Percentiles rank a stretch among this genome's conserved stretches.
phyloP scores from a whole-genome alignment of 352 stramenopile species.

The Phytophthora multivora region DNA sequence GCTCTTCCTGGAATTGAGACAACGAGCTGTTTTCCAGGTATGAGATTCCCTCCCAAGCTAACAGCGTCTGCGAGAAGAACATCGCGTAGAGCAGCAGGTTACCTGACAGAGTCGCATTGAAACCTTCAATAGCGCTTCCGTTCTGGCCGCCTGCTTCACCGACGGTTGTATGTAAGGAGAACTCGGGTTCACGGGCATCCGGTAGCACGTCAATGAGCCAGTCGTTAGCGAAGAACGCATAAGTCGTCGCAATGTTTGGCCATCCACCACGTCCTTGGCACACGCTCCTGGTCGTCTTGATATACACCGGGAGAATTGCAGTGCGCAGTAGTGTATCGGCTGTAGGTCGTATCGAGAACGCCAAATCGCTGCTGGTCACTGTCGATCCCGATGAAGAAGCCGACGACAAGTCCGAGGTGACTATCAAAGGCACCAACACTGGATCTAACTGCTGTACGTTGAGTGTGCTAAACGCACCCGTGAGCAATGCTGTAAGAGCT shows the following conservation, averaged over 20 bases:
- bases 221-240: constrained; percentile 39
- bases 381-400: neutral
- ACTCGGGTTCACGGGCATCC: constrained; percentile 10
- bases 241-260: constrained; percentile 35
- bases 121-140: neutral
- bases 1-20: constrained; percentile 21
- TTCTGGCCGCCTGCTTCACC: neutral
- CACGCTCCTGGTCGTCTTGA: constrained; percentile 19
- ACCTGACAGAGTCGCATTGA: constrained; percentile 27
- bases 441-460: constrained; percentile 45
- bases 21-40: constrained; percentile 31
- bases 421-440: constrained; percentile 28
- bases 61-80: constrained; percentile 38
- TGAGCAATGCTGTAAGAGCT: constrained; percentile 39
- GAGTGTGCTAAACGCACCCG: constrained; percentile 50
- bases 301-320: constrained; percentile 30
- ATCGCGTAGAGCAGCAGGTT: constrained; percentile 46
- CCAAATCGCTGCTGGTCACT: neutral
- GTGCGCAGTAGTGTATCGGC: constrained; percentile 42
- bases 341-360: constrained; percentile 26
- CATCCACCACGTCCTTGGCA: constrained; percentile 37
- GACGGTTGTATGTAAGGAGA: constrained; percentile 22
- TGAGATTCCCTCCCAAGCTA: constrained; percentile 37
- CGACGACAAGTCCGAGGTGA: constrained; percentile 37
- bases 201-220: constrained; percentile 45